A percentile compares a stretch with the other conserved stretches of the same genome.
Evolutionary conservation across 345 rosid genomes (phyloP).

Genomic region (Populus davidiana): DNA sequence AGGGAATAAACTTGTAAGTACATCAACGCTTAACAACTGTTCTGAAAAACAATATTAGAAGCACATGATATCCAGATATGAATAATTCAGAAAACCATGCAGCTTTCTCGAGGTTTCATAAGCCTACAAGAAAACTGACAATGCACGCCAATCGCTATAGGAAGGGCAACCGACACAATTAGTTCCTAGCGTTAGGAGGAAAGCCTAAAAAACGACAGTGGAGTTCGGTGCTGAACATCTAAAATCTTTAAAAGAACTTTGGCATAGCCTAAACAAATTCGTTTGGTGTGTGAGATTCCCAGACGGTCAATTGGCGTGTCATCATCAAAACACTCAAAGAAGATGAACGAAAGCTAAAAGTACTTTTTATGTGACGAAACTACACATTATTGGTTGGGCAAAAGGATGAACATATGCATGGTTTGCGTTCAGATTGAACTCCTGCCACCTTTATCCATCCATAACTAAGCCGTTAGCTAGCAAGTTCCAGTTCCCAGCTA

Average conservation of each 20-base stretch:
- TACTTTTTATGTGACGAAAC: neutral
- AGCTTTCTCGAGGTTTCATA: neutral
- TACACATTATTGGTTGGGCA: neutral
- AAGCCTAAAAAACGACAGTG: neutral
- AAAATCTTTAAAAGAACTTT: neutral
- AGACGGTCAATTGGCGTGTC: constrained; percentile 5
- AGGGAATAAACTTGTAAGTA: neutral
- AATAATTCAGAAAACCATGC: neutral
- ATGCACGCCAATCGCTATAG: neutral
- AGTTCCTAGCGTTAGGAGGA: neutral
- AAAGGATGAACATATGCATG: neutral
- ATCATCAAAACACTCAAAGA: neutral
- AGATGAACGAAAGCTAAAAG: neutral
- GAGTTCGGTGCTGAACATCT: neutral
- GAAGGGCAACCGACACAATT: neutral
- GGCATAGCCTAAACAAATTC: neutral
- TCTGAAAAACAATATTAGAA: constrained; percentile 3
- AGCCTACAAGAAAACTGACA: neutral
- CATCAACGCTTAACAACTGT: neutral
- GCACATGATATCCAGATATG: neutral
- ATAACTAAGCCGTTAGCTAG: neutral
- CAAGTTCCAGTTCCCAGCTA: neutral
- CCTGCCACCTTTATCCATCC: neutral
- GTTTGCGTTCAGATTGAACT: neutral
- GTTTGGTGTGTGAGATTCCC: neutral